Conservation (phyloP, 2,329 filamentous ascomycete species). For the Huntiella bhutanensis region DNA sequence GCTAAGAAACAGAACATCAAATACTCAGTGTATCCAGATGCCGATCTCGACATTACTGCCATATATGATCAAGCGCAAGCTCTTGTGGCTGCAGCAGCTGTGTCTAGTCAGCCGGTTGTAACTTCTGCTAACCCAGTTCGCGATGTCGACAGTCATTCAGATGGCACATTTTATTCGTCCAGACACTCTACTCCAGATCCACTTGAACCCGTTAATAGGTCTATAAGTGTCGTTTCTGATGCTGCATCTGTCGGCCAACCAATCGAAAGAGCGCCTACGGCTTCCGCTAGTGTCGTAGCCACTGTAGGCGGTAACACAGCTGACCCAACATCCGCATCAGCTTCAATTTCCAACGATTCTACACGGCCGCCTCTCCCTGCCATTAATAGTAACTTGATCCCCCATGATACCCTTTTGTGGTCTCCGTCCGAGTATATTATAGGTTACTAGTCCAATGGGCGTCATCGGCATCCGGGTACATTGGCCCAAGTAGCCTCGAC, state of each 20-base stretch:
- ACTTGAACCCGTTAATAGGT: conserved; percentile 14
- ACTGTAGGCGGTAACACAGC: background rate
- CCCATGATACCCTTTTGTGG: conserved; percentile 1
- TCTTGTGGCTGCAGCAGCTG: conserved; percentile 34
- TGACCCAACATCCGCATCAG: background rate
- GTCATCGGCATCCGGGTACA: too few relatives aligned
- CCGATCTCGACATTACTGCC: conserved; percentile 48
- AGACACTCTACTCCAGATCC: conserved; percentile 60
- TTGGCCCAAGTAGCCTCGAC: too few relatives aligned
- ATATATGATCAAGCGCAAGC: conserved; percentile 53
- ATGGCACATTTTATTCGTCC: conserved; percentile 92
- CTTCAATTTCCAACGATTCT: conserved; percentile 6
- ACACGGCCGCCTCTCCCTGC: conserved; percentile 5
- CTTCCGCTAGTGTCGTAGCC: background rate
- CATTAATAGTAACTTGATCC: conserved; percentile 10
- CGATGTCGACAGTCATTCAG: conserved; percentile 17
- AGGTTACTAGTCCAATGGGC: background rate
- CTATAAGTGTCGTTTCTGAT: conserved; percentile 10
- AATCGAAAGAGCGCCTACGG: background rate
- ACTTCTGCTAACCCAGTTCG: conserved; percentile 27
- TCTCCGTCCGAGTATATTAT: conserved; percentile 4
- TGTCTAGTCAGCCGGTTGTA: conserved; percentile 19
- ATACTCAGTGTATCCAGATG: conserved; percentile 16
- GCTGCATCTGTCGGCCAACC: conserved; percentile 10
- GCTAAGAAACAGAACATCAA: conserved; percentile 25